These are phyloP conservation scores for Venturia effusa DNA, from an alignment of 2,329 filamentous ascomycete species.

Conservation along the genomic window DNA sequence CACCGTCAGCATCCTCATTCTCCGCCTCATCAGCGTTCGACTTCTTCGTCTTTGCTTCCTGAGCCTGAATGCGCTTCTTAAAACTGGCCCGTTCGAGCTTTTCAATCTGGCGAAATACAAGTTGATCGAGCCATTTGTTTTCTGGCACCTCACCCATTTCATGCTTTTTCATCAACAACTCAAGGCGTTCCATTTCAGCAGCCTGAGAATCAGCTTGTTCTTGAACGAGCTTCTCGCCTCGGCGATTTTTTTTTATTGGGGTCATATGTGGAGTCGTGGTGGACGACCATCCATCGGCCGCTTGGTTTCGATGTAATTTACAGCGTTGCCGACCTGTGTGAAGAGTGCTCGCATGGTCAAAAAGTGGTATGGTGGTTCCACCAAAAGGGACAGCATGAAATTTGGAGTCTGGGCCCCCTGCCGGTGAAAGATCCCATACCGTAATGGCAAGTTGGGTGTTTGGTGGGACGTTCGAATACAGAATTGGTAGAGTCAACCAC, in stretches of 20 bases:
- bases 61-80: constrained; percentile 41
- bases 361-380: constrained; percentile 84
- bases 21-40: constrained; percentile 20
- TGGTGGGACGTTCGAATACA: constrained; percentile 69
- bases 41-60: constrained; percentile 33
- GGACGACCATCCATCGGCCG: constrained; percentile 74
- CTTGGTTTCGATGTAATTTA: constrained; percentile 66
- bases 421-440: constrained; percentile 84
- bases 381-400: constrained; percentile 84
- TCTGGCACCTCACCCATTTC: constrained; percentile 94
- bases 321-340: constrained; percentile 92
- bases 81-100: constrained; percentile 40
- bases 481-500: constrained; percentile 82
- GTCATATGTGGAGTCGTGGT: constrained; percentile 64
- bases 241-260: constrained; percentile 40
- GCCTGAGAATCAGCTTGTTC: constrained; percentile 48
- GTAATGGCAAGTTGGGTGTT: constrained; percentile 85
- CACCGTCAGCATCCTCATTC: constrained; percentile 38
- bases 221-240: constrained; percentile 16
- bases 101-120: constrained; percentile 85
- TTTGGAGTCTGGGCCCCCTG: constrained; percentile 56
- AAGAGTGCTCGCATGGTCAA: constrained; percentile 82
- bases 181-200: constrained; percentile 79
- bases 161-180: constrained; percentile 89
- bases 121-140: constrained; percentile 89